Evolutionary conservation across 1,139 yeast species (phyloP).

Genomic region (Lodderomyces elongisporus): DNA sequence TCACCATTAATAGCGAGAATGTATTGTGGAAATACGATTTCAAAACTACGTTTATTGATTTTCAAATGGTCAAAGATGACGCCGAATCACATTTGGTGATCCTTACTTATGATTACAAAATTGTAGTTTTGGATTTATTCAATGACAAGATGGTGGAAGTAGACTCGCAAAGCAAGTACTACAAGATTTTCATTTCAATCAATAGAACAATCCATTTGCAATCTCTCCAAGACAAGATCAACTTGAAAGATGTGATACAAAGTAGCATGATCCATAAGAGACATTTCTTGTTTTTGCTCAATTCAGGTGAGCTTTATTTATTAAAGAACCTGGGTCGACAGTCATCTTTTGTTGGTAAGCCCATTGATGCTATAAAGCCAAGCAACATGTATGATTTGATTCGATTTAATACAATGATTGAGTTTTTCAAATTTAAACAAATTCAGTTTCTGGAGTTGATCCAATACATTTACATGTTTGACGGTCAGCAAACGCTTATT

Average conservation of each 20-base stretch:
- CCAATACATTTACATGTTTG: constrained; percentile 24
- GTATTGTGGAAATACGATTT: constrained; percentile 40
- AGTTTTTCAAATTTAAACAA: constrained; percentile 26
- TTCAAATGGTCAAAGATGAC: constrained; percentile 12
- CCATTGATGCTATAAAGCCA: constrained; percentile 11
- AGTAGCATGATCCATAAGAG: constrained; percentile 24
- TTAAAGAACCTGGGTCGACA: constrained; percentile 26
- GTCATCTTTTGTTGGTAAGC: constrained; percentile 7
- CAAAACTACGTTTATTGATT: constrained; percentile 22
- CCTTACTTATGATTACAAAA: constrained; percentile 26
- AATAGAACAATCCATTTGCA: constrained; percentile 34
- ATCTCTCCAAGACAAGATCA: constrained; percentile 24
- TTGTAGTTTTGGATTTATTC: constrained; percentile 28
- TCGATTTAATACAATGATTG: constrained; percentile 27
- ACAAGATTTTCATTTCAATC: constrained; percentile 29
- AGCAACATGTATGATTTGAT: constrained; percentile 37
- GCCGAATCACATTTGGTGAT: constrained; percentile 21
- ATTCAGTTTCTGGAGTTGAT: constrained; percentile 16
- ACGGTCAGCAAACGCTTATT: constrained; percentile 26
- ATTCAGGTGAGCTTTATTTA: constrained; percentile 36
- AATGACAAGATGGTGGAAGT: constrained; percentile 9
- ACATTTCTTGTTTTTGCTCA: constrained; percentile 34
- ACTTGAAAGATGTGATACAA: constrained; percentile 22
- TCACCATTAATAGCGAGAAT: constrained; percentile 35
- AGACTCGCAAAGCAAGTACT: constrained; percentile 14